Base-by-base conservation (phyloP, 495 filamentous ascomycete genomes). In the Talaromyces liani region DNA sequence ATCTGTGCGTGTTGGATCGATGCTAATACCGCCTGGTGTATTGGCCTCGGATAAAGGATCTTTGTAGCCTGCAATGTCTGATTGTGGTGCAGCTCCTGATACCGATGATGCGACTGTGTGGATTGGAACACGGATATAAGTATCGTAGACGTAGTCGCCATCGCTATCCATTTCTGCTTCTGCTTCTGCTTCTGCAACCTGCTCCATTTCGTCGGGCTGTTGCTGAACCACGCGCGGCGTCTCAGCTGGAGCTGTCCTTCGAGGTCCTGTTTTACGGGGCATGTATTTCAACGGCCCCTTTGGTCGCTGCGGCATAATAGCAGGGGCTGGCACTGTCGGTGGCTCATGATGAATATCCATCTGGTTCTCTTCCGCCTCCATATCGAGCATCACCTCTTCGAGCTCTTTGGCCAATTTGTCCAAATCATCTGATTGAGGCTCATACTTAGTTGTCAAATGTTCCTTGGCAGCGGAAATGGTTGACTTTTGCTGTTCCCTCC, bases 81-180 rank as follows among this genome's bases (percentile, higher is more conserved):
- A 31, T 49, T 22, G 56, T 20, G 31, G 27, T 29, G 56, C 20
- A 20, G 27, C 56, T 33, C 0, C 31, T 36, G 56, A 34, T 18
- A 25, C 24, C 18, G 56, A 61, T 64, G 66, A 12, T 68, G 70
- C 7, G 47, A 65, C 69, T 2, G 72, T 67, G 16, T 29, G 34
- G n/a, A 81, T 56, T 18, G 76, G 79, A 16, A 70, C 71, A 10
- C 81, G 81, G 20, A 88, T 76, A 67, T 86, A 89, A 8, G 80
- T 85, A 66, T 89, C 86, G 70, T 86, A 85, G 55, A 87, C 84
- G 69, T 83, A 89, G 53, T 84, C 82, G n/a, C 66, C 73, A 9
- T 87, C 84, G 39, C 63, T 60, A 41, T 65, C 39, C 20, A 25
- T 24, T 61, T 53, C 41, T 9, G 51, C 27, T 61, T 53, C 41